These are phyloP conservation scores for Golubevia sp. DNA, from an alignment of 1,284 basidiomycete genomes.

Conservation along the genomic window DNA sequence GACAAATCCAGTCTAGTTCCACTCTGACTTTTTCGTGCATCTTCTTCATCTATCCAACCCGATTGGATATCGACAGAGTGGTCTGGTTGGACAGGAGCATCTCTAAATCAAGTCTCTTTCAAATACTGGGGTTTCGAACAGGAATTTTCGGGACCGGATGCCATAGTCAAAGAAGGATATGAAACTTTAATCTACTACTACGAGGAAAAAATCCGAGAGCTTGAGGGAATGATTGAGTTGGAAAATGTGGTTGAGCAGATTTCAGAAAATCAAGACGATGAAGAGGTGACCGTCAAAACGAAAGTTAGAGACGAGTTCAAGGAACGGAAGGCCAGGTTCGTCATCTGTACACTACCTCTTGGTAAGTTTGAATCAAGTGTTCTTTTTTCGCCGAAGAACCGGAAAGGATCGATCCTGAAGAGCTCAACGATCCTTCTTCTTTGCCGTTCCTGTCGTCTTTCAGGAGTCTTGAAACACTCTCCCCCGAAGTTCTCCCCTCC, in stretches of 20 bases:
- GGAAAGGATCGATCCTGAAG: no score
- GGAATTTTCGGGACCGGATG: slow-evolving; percentile 9
- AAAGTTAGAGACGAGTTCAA: no score
- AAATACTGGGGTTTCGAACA: slow-evolving; percentile 15
- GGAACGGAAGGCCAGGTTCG: not conserved
- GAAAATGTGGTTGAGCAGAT: not conserved
- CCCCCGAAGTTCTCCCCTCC: not conserved
- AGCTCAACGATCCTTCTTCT: no score
- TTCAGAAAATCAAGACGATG: not conserved
- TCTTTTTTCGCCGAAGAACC: no score
- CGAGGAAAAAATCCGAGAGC: not conserved
- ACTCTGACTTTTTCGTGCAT: no score
- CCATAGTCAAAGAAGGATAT: slow-evolving; percentile 10
- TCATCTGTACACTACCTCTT: no score
- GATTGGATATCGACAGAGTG: no score
- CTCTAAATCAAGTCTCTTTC: slow-evolving; percentile 5
- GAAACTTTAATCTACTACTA: slow-evolving; percentile 8
- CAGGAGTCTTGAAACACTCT: slow-evolving; percentile 4
- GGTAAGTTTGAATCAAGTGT: no score
- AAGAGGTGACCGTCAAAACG: not conserved
- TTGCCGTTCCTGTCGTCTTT: not conserved
- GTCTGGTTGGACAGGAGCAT: slow-evolving; percentile 15
- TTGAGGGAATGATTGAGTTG: not conserved
- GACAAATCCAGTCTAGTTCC: not conserved
- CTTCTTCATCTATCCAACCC: no score